Evolutionary conservation across 495 filamentous ascomycete genomes (phyloP).

Genomic region (Aspergillus egyptiacus): DNA sequence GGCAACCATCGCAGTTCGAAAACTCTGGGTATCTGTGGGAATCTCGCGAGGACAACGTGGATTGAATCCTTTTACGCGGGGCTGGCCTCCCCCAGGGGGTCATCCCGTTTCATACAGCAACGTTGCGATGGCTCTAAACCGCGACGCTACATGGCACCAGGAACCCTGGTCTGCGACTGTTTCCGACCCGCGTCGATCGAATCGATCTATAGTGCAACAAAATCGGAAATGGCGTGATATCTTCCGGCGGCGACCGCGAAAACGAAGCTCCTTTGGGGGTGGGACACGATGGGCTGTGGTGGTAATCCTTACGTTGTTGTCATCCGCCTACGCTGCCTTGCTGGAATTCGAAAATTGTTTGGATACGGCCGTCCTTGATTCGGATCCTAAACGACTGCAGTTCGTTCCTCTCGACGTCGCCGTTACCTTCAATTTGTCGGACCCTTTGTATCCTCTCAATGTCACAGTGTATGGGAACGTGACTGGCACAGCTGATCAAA

Average conservation of each 20-base stretch:
- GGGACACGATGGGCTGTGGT: conserved; percentile 19
- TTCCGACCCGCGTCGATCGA: conserved; percentile 10
- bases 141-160: conserved; percentile 24
- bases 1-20: conserved; percentile 8
- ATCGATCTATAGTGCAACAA: conserved; percentile 11
- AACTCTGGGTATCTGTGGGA: background rate
- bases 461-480: conserved; percentile 91
- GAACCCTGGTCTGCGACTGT: conserved; percentile 2
- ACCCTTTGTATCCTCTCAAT: conserved; percentile 59
- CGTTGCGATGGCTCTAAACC: conserved; percentile 28
- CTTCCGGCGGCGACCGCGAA: conserved; percentile 19
- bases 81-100: conserved; percentile 46
- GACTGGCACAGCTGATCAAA: conserved; percentile 50
- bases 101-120: conserved; percentile 32
- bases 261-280: conserved; percentile 8
- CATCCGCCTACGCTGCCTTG: conserved; percentile 46
- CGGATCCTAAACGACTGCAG: conserved; percentile 58
- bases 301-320: conserved; percentile 20
- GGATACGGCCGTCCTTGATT: conserved; percentile 48
- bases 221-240: conserved; percentile 23
- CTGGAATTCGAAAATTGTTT: conserved; percentile 84
- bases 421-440: conserved; percentile 61
- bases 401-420: conserved; percentile 68
- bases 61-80: conserved; percentile 36
- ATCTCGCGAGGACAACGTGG: conserved; percentile 33